Percentiles rank a stretch among this genome's conserved stretches.
Evolutionary conservation across 129 eudicot genomes (phyloP).

Genomic region (Artemisia annua): DNA sequence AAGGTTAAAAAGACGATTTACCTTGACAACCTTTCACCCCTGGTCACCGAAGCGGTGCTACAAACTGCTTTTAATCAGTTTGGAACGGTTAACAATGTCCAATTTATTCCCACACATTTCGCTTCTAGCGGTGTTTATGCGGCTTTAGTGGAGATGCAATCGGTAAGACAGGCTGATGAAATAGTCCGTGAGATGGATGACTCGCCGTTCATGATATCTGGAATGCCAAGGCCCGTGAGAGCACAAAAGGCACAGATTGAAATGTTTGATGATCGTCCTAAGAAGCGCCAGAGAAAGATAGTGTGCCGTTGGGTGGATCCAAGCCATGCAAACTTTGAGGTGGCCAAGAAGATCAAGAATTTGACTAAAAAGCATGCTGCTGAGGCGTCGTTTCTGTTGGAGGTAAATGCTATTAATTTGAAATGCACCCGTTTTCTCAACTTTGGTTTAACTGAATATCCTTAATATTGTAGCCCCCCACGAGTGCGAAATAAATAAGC

Average conservation of each 20-base stretch:
- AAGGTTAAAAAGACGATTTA: conserved; percentile 66
- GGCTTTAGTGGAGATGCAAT: conserved; percentile 76
- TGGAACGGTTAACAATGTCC: conserved; percentile 43
- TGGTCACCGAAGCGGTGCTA: conserved; percentile 52
- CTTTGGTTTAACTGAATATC: too few relatives aligned
- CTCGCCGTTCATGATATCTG: conserved; percentile 67
- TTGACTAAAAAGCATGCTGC: conserved; percentile 50
- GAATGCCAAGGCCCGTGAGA: conserved; percentile 97
- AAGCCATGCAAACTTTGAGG: conserved; percentile 52
- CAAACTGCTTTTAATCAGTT: conserved; percentile 67
- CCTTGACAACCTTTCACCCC: conserved; percentile 65
- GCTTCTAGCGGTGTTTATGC: conserved; percentile 28
- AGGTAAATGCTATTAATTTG: conserved; percentile 42
- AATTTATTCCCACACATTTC: conserved; percentile 50
- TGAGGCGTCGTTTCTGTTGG: conserved; percentile 47
- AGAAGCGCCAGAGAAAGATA: conserved; percentile 46
- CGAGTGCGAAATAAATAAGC: too few relatives aligned
- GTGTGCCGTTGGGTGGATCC: conserved; percentile 56
- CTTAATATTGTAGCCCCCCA: too few relatives aligned
- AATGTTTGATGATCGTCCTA: conserved; percentile 79
- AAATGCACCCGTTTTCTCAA: too few relatives aligned
- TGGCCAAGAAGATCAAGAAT: conserved; percentile 48
- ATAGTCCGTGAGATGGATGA: conserved; percentile 34
- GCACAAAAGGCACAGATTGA: conserved; percentile 49
- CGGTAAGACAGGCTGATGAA: conserved; percentile 40